A percentile compares a stretch with the other conserved stretches of the same genome.
Evolutionary conservation across 441 rosid genomes (phyloP).

Genomic region (Bocquillonia castaneifolia): DNA sequence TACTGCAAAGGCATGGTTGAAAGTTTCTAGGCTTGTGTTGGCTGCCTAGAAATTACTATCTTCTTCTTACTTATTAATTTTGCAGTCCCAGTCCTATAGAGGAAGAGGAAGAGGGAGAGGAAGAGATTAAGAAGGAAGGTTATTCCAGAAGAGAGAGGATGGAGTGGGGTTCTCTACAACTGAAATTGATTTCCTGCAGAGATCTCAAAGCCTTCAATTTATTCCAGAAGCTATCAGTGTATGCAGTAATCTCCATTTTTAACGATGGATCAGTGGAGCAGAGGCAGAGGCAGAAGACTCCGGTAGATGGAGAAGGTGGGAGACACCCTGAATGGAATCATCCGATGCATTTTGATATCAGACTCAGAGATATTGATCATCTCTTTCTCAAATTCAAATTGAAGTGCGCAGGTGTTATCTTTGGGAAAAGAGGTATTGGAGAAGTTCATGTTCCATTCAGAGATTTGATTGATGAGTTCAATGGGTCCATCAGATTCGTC

Average conservation of each 20-base stretch:
- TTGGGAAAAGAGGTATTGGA: constrained; percentile 34
- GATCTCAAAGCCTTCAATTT: constrained; percentile 46
- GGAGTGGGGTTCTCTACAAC: constrained; percentile 31
- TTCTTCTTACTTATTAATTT: too few relatives aligned
- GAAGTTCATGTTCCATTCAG: constrained; percentile 33
- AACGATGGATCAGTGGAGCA: constrained; percentile 16
- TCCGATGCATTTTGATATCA: constrained; percentile 31
- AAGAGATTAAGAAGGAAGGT: too few relatives aligned
- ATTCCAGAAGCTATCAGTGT: constrained; percentile 41
- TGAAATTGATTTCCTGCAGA: constrained; percentile 35
- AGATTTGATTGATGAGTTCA: constrained; percentile 39
- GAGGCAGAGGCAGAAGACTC: constrained; percentile 32
- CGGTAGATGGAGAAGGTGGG: constrained; percentile 27
- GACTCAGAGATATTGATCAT: constrained; percentile 2
- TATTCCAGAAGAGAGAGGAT: not conserved
- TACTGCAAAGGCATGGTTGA: too few relatives aligned
- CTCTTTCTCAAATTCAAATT: constrained; percentile 35
- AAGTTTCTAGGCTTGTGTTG: too few relatives aligned
- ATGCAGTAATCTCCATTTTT: constrained; percentile 31
- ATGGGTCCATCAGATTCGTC: constrained; percentile 28
- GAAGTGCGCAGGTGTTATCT: constrained; percentile 23
- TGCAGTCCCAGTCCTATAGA: not conserved
- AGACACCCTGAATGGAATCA: constrained; percentile 50
- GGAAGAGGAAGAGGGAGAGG: too few relatives aligned
- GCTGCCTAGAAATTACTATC: too few relatives aligned